A percentile compares a stretch with the other conserved stretches of the same genome.
phyloP scores from a whole-genome alignment of 108 stramenopile species.

The Skeletonema marinoi region DNA sequence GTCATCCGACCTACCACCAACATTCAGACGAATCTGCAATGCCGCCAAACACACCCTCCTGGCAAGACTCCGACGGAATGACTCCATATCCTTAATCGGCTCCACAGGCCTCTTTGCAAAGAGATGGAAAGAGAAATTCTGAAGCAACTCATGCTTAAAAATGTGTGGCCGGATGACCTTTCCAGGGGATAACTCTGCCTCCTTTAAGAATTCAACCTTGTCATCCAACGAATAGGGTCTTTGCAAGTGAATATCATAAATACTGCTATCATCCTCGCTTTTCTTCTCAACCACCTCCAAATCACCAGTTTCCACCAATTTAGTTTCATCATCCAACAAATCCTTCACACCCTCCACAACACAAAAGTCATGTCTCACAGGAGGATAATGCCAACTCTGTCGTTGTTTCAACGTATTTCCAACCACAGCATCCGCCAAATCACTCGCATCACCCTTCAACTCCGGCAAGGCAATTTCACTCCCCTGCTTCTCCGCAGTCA shows the following conservation, averaged over 20 bases:
- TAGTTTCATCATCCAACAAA: conserved; percentile 31
- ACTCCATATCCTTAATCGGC: conserved; percentile 80
- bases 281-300: conserved; percentile 32
- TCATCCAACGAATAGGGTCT: conserved; percentile 77
- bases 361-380: conserved; percentile 87
- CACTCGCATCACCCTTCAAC: conserved; percentile 72
- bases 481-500: conserved; percentile 79
- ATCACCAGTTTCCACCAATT: conserved; percentile 10
- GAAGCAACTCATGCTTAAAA: conserved; percentile 90
- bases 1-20: conserved; percentile 88
- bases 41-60: conserved; percentile 92
- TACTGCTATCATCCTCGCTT: conserved; percentile 38
- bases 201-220: conserved; percentile 72
- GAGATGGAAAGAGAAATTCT: conserved; percentile 94
- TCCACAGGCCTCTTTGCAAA: conserved; percentile 97
- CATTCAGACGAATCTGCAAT: conserved; percentile 95
- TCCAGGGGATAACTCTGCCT: conserved; percentile 62
- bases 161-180: conserved; percentile 87
- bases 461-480: conserved; percentile 68
- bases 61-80: conserved; percentile 86
- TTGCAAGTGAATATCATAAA: conserved; percentile 88
- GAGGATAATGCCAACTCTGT: conserved; percentile 93
- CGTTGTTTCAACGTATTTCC: conserved; percentile 77
- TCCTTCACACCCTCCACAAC: conserved; percentile 49
- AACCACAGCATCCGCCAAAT: conserved; percentile 82